Conservation (phyloP, 108 stramenopile genomes). For the Nitzschia sp. region DNA sequence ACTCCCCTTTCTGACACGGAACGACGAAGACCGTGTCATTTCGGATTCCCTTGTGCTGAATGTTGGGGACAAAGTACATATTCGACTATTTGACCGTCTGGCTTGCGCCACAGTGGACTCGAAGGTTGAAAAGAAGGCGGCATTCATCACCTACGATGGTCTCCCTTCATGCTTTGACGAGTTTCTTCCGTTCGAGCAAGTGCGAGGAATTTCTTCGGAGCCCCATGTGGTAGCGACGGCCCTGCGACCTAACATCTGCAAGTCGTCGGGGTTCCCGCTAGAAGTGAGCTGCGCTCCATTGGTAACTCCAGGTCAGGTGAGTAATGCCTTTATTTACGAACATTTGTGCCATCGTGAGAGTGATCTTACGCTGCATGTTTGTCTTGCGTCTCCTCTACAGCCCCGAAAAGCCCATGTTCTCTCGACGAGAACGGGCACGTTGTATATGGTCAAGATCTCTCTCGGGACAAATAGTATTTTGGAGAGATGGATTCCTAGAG, state of each 20-base stretch:
- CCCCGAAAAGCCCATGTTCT: background rate
- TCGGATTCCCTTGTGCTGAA: slow-evolving; percentile 30
- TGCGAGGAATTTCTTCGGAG: no score
- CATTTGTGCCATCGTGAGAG: no score
- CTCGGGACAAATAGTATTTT: background rate
- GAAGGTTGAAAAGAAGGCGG: slow-evolving; percentile 38
- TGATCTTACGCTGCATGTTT: no score
- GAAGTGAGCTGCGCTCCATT: slow-evolving; percentile 9
- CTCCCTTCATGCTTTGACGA: slow-evolving; percentile 66
- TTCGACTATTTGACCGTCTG: slow-evolving; percentile 44
- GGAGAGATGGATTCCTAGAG: background rate
- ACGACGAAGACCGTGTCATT: slow-evolving; percentile 30
- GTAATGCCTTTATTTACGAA: no score
- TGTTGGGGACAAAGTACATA: slow-evolving; percentile 39
- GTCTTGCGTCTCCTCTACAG: background rate
- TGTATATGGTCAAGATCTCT: background rate
- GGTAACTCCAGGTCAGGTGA: background rate
- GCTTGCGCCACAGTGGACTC: slow-evolving; percentile 48
- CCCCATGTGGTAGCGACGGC: no score
- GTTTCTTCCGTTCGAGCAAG: slow-evolving; percentile 44
- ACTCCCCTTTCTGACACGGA: slow-evolving; percentile 28
- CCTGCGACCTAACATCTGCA: slow-evolving; percentile 2
- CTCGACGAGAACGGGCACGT: background rate
- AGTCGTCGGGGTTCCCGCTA: background rate
- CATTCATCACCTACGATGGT: slow-evolving; percentile 56